These are phyloP conservation scores for Benincasa hispida DNA, from an alignment of 306 rosid species.

Conservation along the genomic window DNA sequence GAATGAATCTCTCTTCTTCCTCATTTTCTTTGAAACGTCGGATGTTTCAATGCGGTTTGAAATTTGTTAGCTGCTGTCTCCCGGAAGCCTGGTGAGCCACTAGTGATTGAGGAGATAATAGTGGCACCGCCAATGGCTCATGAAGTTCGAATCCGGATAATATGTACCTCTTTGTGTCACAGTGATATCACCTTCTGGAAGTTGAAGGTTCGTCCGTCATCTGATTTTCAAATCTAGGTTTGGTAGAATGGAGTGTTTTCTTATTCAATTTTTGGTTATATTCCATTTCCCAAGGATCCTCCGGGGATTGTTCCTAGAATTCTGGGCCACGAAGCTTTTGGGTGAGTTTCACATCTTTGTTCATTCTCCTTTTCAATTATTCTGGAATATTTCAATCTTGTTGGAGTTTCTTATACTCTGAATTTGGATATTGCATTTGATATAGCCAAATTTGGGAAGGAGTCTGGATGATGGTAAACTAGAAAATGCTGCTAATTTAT, in stretches of 20 bases:
- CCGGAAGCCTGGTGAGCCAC: conserved; percentile 50
- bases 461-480: not conserved
- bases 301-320: conserved; percentile 62
- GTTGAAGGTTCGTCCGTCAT: conserved; percentile 32
- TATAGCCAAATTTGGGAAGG: not conserved
- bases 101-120: conserved; percentile 50
- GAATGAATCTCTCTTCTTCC: not conserved
- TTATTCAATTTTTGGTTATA: not conserved
- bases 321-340: conserved; percentile 80
- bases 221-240: not conserved
- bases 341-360: conserved; percentile 22
- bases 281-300: conserved; percentile 26
- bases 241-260: not conserved
- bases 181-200: conserved; percentile 68
- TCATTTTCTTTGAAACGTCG: not conserved
- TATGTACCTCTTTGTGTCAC: conserved; percentile 63
- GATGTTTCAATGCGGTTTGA: not conserved
- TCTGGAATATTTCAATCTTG: not conserved
- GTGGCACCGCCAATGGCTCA: conserved; percentile 73
- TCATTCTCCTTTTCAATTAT: not conserved
- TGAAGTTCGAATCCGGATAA: conserved; percentile 56
- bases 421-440: not conserved
- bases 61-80: conserved; percentile 45
- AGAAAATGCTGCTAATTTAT: not conserved
- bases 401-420: not conserved